Base-by-base conservation (phyloP, 768 basidiomycete genomes). In the Lentinula raphanica region DNA sequence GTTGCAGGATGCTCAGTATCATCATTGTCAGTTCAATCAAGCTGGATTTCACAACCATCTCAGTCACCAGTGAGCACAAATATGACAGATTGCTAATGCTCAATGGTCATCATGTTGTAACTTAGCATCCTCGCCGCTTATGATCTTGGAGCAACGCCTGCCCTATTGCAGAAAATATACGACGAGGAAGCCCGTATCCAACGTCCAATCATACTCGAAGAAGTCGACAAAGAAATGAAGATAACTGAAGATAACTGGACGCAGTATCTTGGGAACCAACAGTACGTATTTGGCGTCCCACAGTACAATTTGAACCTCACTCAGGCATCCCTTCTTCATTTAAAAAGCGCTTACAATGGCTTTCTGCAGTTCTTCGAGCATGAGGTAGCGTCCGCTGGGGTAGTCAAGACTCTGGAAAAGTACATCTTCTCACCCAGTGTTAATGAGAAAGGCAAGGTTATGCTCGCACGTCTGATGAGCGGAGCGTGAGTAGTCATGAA, bases 41-140 rank as follows among this genome's bases (percentile, higher is more conserved):
- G 68, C 71, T 17, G 73, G 75, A 2, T 72, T 84, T 28, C 83
- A 86, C 62, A 84, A 84, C 64, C 84, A 86, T 65, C 66, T 82
- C 13, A 79, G 77, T 61, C 83, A 86, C 62, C 83, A 85, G 83
- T 84, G 51, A 67, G 79, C 63, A 31, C 40, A n/a, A 23, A n/a
- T n/a, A n/a, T n/a, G n/a, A n/a, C n/a, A n/a, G n/a, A n/a, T n/a
- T 27, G 45, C 61, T 19, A 23, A 17, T 36, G 42, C 12, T 38
- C 8, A 8, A 25, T 21, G 51, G 21, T 39, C 50, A 12, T 19
- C 12, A n/a, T 27, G 15, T 19, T 15, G 12, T 21, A 8, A 23
- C 6, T 1, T 31, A 85, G 83, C 60, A 54, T 84, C 9, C 67
- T 85, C 2, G 81, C 81, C 0, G 79, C 81, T 2, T 84, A 84